Evolutionary conservation across 805 yeast genomes (phyloP), one percentile per base, ranked within the genome.

Genomic region (Alloascoidea africana): DNA sequence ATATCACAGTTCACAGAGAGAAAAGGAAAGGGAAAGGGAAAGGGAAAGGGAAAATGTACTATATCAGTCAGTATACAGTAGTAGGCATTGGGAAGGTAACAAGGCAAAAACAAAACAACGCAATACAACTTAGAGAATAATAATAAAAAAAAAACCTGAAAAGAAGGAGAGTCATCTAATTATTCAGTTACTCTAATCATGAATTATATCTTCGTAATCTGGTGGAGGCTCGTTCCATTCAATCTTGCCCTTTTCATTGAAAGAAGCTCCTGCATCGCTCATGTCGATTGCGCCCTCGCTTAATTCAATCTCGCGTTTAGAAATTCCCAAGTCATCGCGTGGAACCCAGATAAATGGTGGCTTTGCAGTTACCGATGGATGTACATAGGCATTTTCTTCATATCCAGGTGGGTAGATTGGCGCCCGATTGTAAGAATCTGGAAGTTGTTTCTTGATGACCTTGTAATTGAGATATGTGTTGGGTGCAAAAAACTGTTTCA

Each of bases 341-440:
- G 80, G 73, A 43, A 80, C 60, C 93, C 93, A 82, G 36, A 79
- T 60, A 40, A 68, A 67, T 18, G 85, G 83, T 42, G 61, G 73
- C 4, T 58, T 66, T 19, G 64, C 76, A n/a, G 51, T 55, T 30
- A 73, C 66, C 32, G 70, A 68, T 16, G 84, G 83, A 47, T 73
- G 70, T 27, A 65, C 60, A 47, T 72, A 77, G 15, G 68, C 64
- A 37, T 54, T 50, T 41, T 55, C 53, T 23, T 63, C 48, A 42
- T 62, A 65, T 34, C 62, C 66, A 4, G 56, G 49, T 39, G 60
- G 55, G 45, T 63, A 64, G 42, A 58, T 16, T 8, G 36, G 36
- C 6, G 17, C 19, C 16, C 11, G 27, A 17, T 34, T 34, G 17
- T 34, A 34, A n/a, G 5, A 5, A 5, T 8, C 17, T 27, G 77